phyloP scores from a whole-genome alignment of 805 yeast genomes.

The Candida qinlingensis region DNA sequence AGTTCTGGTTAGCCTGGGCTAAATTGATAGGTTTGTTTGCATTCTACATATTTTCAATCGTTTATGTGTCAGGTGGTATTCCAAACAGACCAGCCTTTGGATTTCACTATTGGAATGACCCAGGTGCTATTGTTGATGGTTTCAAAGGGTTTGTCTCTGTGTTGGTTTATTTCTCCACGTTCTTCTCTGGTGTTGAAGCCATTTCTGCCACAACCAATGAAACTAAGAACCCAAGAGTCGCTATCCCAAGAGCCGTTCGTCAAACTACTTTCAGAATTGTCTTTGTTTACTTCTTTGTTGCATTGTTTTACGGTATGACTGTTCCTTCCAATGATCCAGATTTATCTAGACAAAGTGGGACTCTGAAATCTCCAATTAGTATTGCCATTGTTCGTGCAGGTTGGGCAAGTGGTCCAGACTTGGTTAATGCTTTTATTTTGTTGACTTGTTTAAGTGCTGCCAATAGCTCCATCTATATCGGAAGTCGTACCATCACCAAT shows the following conservation, averaged over 20 bases:
- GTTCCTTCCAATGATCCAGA: slow-evolving; percentile 9
- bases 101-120: slow-evolving; percentile 28
- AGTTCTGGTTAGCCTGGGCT: slow-evolving; percentile 46
- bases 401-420: slow-evolving; percentile 56
- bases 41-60: slow-evolving; percentile 45
- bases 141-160: slow-evolving; percentile 55
- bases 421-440: slow-evolving; percentile 67
- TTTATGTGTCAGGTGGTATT: slow-evolving; percentile 39
- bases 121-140: slow-evolving; percentile 35
- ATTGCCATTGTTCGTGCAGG: slow-evolving; percentile 68
- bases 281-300: slow-evolving; percentile 8
- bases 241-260: slow-evolving; percentile 62
- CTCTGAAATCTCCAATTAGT: slow-evolving; percentile 59
- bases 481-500: slow-evolving; percentile 60
- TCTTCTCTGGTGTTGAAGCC: slow-evolving; percentile 74
- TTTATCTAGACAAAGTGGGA: slow-evolving; percentile 2
- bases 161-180: slow-evolving; percentile 65
- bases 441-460: slow-evolving; percentile 64
- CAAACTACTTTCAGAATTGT: slow-evolving; percentile 9
- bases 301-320: slow-evolving; percentile 8
- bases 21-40: slow-evolving; percentile 45
- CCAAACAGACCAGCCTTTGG: slow-evolving; percentile 29
- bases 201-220: slow-evolving; percentile 75
- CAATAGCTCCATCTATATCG: slow-evolving; percentile 65
- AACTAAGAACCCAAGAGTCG: slow-evolving; percentile 59